These are phyloP conservation scores for Verticillium zaregamsianum DNA, from an alignment of 2,329 filamentous ascomycete genomes.

Conservation along the genomic window DNA sequence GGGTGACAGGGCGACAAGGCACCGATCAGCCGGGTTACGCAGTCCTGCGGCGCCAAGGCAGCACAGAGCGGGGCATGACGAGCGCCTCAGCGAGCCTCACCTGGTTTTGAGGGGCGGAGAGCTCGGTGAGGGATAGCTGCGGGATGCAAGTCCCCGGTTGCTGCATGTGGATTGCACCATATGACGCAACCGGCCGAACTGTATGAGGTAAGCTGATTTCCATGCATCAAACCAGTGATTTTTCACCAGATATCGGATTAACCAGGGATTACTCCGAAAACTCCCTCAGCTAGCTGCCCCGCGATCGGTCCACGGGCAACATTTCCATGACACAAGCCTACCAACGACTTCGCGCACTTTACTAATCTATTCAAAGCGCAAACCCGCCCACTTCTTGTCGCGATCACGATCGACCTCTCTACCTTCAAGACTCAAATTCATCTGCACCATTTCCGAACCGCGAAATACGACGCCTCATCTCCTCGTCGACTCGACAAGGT, in stretches of 20 bases:
- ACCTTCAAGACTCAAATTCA: background rate
- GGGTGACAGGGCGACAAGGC: background rate
- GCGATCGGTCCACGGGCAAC: slow-evolving; percentile 7
- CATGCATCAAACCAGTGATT: background rate
- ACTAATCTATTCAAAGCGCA: background rate
- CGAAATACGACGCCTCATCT: background rate
- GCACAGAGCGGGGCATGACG: background rate
- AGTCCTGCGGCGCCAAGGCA: background rate
- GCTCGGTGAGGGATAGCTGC: background rate
- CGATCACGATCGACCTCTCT: background rate
- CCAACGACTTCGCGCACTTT: background rate
- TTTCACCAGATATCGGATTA: background rate
- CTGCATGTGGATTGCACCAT: slow-evolving; percentile 5
- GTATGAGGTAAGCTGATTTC: background rate
- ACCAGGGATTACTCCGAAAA: slow-evolving; percentile 5
- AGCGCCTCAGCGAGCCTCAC: background rate
- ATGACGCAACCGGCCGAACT: slow-evolving; percentile 6
- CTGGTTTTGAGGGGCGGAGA: background rate
- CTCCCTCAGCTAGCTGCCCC: slow-evolving; percentile 13
- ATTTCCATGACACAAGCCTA: background rate
- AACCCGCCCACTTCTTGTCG: slow-evolving; percentile 11
- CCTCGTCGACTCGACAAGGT: background rate
- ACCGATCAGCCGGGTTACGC: background rate
- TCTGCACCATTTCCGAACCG: background rate
- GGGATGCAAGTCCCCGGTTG: background rate